Base-by-base conservation (phyloP, 169 alveolate genomes). In the Besnoitia besnoiti region DNA sequence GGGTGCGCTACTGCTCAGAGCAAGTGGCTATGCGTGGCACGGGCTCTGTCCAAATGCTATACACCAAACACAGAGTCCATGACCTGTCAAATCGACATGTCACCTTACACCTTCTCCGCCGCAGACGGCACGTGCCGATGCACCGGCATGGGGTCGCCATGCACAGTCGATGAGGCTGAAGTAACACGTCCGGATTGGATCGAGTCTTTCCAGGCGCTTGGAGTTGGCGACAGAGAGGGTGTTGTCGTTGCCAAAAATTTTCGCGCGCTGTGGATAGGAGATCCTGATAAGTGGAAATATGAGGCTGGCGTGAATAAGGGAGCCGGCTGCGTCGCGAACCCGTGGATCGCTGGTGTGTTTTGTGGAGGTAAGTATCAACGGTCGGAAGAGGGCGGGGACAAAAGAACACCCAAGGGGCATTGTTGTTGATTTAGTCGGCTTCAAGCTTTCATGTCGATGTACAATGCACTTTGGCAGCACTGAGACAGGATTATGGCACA, bases 301-400 rank as follows among this genome's bases (percentile, higher is more conserved):
- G 87, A 77, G n/a, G 40, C 35, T 46, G 87, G 87, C 30, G 21
- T 77, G 62, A 8, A 14, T 37, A 24, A 77, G 87, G 59, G 59
- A 0, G 14, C 61, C n/a, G 87, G 87, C 8, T 77, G 87, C 59
- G 42, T 21, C 42, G n/a, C 19, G n/a, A 77, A 77, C 35, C 59
- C 87, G 35, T 77, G 87, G 87, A n/a, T 77, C 10, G 40, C 16
- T 40, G 87, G 87, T 10, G 87, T 77, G 33, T 77, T 77, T 40
- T 77, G 87, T 46, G 59, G 40, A 77, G 59, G 87, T 77, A 77
- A 77, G 87, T n/a, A 5, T 0, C 7, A 55, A 5, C 8, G 30
- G 16, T 24, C 35, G 27, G 73, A 55, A 33, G 73, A 55, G 33
- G 30, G n/a, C 35, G 14, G 5, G 55, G 14, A 14, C 5, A 49